phyloP scores from a whole-genome alignment of 108 stramenopile genomes.

The Nannochloropsis oceanica region DNA sequence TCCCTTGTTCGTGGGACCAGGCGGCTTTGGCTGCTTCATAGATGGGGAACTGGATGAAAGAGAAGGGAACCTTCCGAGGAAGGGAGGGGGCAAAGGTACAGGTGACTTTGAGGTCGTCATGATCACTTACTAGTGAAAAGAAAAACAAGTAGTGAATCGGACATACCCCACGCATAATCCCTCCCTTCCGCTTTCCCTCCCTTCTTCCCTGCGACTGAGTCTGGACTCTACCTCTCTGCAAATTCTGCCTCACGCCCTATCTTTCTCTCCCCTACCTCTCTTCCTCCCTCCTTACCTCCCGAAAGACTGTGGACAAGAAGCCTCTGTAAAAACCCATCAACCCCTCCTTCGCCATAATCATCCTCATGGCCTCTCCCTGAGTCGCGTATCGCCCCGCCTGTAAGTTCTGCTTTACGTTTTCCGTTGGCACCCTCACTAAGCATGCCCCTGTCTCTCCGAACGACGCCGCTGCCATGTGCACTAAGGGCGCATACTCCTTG shows the following conservation, averaged over 20 bases:
- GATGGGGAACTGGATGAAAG: slow-evolving; percentile 38
- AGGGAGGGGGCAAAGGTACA: neutral
- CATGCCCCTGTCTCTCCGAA: slow-evolving; percentile 78
- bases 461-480: slow-evolving; percentile 73
- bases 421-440: slow-evolving; percentile 73
- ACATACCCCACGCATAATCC: too few species aligned
- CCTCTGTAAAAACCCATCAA: slow-evolving; percentile 26
- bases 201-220: too few species aligned
- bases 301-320: slow-evolving; percentile 10
- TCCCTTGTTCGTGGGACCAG: neutral
- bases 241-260: neutral
- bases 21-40: slow-evolving; percentile 37
- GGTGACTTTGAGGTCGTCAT: neutral
- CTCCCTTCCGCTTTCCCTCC: too few species aligned
- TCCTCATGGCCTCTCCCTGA: neutral
- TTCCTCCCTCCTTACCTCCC: neutral
- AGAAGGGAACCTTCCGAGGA: slow-evolving; percentile 41
- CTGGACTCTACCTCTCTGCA: too few species aligned
- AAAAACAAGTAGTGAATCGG: too few species aligned
- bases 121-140: too few species aligned
- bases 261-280: neutral
- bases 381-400: slow-evolving; percentile 36
- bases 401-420: slow-evolving; percentile 82
- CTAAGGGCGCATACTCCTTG: slow-evolving; percentile 12
- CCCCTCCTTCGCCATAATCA: neutral